A percentile compares a stretch with the other conserved stretches of the same genome.
phyloP scores from a whole-genome alignment of 805 yeast species.

The Yamadazyma kitorensis region DNA sequence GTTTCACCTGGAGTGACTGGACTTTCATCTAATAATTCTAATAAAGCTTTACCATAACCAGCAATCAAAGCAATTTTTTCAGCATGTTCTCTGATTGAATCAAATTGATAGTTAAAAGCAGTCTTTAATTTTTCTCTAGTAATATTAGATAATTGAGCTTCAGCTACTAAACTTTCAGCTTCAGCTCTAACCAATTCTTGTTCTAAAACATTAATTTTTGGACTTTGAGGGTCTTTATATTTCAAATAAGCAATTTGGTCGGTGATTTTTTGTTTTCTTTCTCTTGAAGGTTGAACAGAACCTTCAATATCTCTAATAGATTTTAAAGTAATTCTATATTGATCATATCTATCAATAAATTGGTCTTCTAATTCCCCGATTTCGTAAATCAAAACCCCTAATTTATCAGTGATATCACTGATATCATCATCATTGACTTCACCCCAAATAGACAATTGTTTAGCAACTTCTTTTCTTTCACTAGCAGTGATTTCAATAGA shows the following conservation, averaged over 20 bases:
- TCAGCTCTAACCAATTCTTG: conserved; percentile 99
- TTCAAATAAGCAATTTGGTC: conserved; percentile 97
- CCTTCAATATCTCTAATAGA: conserved; percentile 95
- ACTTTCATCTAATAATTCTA: conserved; percentile 92
- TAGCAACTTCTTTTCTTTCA: conserved; percentile 95
- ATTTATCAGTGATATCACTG: conserved; percentile 93
- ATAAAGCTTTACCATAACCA: conserved; percentile 96
- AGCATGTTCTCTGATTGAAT: conserved; percentile 89
- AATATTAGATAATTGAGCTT: conserved; percentile 96
- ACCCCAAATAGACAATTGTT: conserved; percentile 97
- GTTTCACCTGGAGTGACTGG: conserved; percentile 99
- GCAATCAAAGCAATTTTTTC: conserved; percentile 97
- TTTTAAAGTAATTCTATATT: conserved; percentile 94
- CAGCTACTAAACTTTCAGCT: conserved; percentile 98
- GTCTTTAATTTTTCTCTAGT: conserved; percentile 98
- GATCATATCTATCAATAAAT: conserved; percentile 97
- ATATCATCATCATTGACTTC: conserved; percentile 97
- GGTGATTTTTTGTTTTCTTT: conserved; percentile 95
- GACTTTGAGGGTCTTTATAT: conserved; percentile 97
- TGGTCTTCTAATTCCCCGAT: conserved; percentile 98
- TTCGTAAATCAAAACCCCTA: conserved; percentile 93
- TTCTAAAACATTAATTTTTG: conserved; percentile 92
- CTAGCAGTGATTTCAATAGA: conserved; percentile 88
- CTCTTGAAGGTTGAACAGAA: conserved; percentile 97
- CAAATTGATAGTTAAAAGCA: conserved; percentile 95